Base-by-base conservation (phyloP, 495 filamentous ascomycete species). In the Xylaria nigripes region DNA sequence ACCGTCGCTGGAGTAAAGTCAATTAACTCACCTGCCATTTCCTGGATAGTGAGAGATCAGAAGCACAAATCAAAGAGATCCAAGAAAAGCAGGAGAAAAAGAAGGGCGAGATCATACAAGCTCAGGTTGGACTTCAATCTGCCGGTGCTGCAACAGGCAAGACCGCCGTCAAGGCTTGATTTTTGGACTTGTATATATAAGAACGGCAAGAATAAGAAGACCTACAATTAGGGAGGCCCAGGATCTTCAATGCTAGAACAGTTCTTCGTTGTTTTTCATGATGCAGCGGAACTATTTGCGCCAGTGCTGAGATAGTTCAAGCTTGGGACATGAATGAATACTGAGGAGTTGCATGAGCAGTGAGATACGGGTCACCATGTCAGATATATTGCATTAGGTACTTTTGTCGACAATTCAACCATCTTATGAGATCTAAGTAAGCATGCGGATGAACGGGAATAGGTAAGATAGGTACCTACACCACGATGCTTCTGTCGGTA, bases 1-100 rank as follows among this genome's bases (percentile, higher is more conserved):
- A 43, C 16, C 5, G 25, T 16, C 58, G 81, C 61, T n/a, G 16
- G 48, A n/a, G 18, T 9, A 12, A 23, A 5, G 22, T 36, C 50
- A 3, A 55, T 30, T 43, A 10, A 18, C 66, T 67, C 24, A 63
- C 24, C 6, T 15, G 6, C 40, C 8, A 24, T 18, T 41, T 12
- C 13, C 3, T 13, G 24, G 2, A 29, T 29, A 97, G 92, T 57
- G 85, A 86, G 59, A 82, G 93, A 13, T 77, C 95, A 48, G 93
- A 98, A 65, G 73, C 69, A 6, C 84, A 90, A 60, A 92, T 98
- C 58, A 76, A 82, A 58, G 84, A 85, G 34, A 81, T 85, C 30
- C 84, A 96, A 62, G 81, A 80, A 16, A 90, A 88, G 71, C 83
- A 85, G 52, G 91, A 97, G 64, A 82, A 80, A 61, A 87, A 89